Evolutionary conservation across 148 eudicot genomes (phyloP).

Genomic region (Cornus florida): DNA sequence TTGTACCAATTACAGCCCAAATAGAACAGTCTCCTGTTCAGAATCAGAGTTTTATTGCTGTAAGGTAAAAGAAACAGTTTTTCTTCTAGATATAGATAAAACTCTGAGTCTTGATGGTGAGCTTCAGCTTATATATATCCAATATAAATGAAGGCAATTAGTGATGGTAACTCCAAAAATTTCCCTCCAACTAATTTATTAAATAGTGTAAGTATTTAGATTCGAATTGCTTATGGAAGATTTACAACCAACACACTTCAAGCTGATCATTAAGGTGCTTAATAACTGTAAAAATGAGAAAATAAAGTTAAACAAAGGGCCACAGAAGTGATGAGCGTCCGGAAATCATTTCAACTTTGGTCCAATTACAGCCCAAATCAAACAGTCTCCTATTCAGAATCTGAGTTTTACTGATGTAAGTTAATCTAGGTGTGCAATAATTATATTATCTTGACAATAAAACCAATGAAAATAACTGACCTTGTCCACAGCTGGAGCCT

Average conservation of each 20-base stretch:
- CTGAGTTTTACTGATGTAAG: background rate
- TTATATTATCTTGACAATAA: background rate
- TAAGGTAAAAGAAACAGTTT: background rate
- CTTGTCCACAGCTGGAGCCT: slow-evolving; percentile 61
- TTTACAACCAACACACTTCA: no score
- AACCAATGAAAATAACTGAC: slow-evolving; percentile 35
- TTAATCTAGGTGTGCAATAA: background rate
- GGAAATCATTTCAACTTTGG: background rate
- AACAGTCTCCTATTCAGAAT: background rate
- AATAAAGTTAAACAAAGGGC: no score
- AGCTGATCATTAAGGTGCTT: no score
- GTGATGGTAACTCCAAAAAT: background rate
- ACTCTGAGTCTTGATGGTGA: background rate
- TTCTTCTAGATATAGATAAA: background rate
- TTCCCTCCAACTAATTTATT: background rate
- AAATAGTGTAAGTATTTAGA: no score
- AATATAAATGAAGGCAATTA: background rate
- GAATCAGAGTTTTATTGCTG: no score
- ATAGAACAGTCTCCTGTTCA: no score
- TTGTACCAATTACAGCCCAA: no score
- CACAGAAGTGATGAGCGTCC: no score
- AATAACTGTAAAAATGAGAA: no score
- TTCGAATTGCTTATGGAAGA: no score
- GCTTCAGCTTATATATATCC: no score
- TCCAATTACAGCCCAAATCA: background rate